Evolutionary conservation across 495 filamentous ascomycete species (phyloP).

Genomic region (Wilcoxina mikolae): DNA sequence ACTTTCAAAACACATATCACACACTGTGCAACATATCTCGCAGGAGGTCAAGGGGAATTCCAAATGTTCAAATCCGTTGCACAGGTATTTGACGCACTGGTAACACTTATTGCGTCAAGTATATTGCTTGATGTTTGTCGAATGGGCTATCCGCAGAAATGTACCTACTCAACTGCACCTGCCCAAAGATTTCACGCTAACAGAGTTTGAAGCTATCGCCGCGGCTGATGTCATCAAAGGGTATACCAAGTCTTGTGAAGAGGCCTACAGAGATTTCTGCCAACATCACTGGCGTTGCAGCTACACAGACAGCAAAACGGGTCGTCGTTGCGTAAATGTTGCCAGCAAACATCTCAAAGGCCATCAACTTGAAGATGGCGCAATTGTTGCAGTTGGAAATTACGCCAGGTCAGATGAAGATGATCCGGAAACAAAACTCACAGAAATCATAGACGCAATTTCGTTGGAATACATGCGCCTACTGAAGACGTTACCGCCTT

Average conservation of each 20-base stretch:
- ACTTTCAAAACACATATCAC: constrained; percentile 31
- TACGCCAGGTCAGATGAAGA: constrained; percentile 10
- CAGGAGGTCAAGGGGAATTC: too few relatives aligned
- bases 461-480: not conserved
- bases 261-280: too few relatives aligned
- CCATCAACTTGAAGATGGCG: constrained; percentile 27
- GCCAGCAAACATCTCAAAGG: constrained; percentile 15
- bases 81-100: constrained; percentile 23
- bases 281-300: too few relatives aligned
- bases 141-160: constrained; percentile 8
- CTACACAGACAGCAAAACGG: too few relatives aligned
- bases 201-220: too few relatives aligned
- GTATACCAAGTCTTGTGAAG: too few relatives aligned
- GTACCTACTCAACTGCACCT: too few relatives aligned
- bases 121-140: constrained; percentile 25
- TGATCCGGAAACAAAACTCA: not conserved
- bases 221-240: too few relatives aligned
- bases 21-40: constrained; percentile 20
- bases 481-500: constrained; percentile 1
- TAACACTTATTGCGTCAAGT: constrained; percentile 29
- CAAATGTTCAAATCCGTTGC: not conserved
- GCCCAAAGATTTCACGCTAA: too few relatives aligned
- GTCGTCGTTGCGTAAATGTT: constrained; percentile 9
- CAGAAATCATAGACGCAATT: not conserved
- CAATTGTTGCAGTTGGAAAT: constrained; percentile 16